Base-by-base conservation (phyloP, 1,139 yeast species). In the Kurtzmaniella quercitrusa region DNA sequence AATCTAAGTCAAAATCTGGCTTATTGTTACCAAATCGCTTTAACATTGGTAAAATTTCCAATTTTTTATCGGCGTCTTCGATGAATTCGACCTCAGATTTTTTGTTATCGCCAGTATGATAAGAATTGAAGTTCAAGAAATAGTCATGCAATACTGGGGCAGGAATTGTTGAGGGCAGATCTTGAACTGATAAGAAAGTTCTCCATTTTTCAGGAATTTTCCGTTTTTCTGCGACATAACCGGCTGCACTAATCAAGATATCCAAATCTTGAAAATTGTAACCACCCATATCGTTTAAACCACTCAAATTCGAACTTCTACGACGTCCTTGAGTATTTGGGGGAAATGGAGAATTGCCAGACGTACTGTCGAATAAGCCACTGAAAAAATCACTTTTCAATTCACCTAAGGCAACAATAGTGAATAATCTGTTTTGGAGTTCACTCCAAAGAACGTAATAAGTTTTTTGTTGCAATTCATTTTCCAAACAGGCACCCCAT, bases 221-320 rank as follows among this genome's bases (percentile, higher is more conserved):
- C 38, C 66, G 50, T 26, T 56, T 55, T 33, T 55, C 52, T 12
- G 65, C 68, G 16, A 62, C 61, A 40, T 56, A 49, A 33, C 63
- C 53, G 3, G 74, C 74, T 2, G 61, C 49, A n/a, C 55, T 51
- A 38, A 71, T 50, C 46, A 71, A 57, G 26, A 70, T 52, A 47
- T 67, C 73, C 46, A 68, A 60, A 48, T 70, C 76, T 45, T 68
- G 72, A 56, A 69, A 70, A 44, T 69, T 70, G 49, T 56, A 59
- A 2, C 73, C 74, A 17, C 73, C 74, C 46, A 68, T 55, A 9
- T 69, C 75, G 49, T 68, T 67, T 36, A 69, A 47, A 2, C 71
- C 68, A 9, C 68, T 59, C 42, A 68, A 65, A 23, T 74, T 68
- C 17, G 71, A 64, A 4, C 68, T 63, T 36, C 73, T 53, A 40